Conservation (phyloP, 257 asterid species). For the Penstemon eatonii region DNA sequence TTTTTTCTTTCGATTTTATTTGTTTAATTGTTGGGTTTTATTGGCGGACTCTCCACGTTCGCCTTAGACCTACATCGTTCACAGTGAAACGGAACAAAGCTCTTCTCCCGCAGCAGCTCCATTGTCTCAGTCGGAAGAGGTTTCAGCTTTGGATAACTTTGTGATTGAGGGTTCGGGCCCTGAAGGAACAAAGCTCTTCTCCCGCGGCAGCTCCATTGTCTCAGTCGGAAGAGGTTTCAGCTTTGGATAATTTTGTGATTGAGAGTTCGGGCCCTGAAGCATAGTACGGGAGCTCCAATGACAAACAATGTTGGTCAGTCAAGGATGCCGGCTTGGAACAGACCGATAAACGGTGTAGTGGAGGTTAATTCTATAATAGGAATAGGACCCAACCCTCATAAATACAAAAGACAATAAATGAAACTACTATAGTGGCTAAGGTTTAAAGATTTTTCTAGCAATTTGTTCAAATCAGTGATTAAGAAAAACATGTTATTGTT, state of each 20-base stretch:
- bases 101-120: slow-evolving; percentile 31
- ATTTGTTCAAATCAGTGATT: background rate
- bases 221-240: slow-evolving; percentile 38
- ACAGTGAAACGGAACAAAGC: slow-evolving; percentile 49
- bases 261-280: slow-evolving; percentile 34
- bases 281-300: slow-evolving; percentile 39
- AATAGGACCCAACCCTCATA: slow-evolving; percentile 52
- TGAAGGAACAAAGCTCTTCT: slow-evolving; percentile 38
- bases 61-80: slow-evolving; percentile 69
- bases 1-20: too few species aligned
- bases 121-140: slow-evolving; percentile 40
- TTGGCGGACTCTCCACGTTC: background rate
- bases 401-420: slow-evolving; percentile 17
- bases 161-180: slow-evolving; percentile 34
- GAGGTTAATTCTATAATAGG: slow-evolving; percentile 61
- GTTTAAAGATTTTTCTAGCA: slow-evolving; percentile 19
- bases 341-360: slow-evolving; percentile 62
- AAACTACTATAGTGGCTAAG: background rate
- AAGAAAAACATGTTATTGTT: background rate
- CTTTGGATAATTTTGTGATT: slow-evolving; percentile 33
- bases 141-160: slow-evolving; percentile 35
- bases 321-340: slow-evolving; percentile 68
- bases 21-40: background rate
- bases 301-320: slow-evolving; percentile 49
- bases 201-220: slow-evolving; percentile 34